Evolutionary conservation across 805 yeast species (phyloP).

Genomic region (Ogataea nonfermentans): DNA sequence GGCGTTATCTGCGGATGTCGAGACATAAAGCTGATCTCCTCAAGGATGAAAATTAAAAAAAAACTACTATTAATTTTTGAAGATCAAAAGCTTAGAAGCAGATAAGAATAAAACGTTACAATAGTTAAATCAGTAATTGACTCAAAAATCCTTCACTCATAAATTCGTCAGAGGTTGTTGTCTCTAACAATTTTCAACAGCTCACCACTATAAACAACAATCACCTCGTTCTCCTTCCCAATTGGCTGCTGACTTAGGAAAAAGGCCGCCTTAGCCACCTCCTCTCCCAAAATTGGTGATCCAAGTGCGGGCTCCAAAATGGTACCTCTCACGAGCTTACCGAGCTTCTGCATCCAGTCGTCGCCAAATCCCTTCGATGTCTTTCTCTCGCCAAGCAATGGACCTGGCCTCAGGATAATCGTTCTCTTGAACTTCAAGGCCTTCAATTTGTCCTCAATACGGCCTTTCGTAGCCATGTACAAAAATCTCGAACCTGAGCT

Average conservation of each 20-base stretch:
- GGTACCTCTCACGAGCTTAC: constrained; percentile 35
- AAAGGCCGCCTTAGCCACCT: constrained; percentile 53
- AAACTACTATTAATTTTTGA: neutral
- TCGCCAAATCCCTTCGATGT: constrained; percentile 39
- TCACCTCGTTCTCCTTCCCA: constrained; percentile 25
- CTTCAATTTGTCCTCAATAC: constrained; percentile 64
- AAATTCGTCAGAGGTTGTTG: constrained; percentile 9
- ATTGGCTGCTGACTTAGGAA: constrained; percentile 25
- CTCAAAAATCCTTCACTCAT: too few relatives aligned
- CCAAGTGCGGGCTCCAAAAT: neutral
- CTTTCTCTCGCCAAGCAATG: constrained; percentile 62
- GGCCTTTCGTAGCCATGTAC: constrained; percentile 70
- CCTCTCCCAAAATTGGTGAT: constrained; percentile 58
- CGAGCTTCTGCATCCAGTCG: constrained; percentile 33
- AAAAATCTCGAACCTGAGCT: constrained; percentile 52
- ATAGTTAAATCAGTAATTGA: too few relatives aligned
- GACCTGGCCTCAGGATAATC: constrained; percentile 77
- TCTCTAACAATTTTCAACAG: constrained; percentile 22
- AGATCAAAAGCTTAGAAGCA: too few relatives aligned
- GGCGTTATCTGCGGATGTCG: constrained; percentile 34
- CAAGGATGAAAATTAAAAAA: constrained; percentile 2
- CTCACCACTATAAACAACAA: constrained; percentile 22
- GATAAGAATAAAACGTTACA: too few relatives aligned
- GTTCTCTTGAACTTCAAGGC: constrained; percentile 67
- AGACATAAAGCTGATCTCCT: constrained; percentile 8